A percentile compares a stretch with the other conserved stretches of the same genome.
Evolutionary conservation across 192 early-diverging fungal genomes (phyloP).

Genomic region (Podila epicladia): DNA sequence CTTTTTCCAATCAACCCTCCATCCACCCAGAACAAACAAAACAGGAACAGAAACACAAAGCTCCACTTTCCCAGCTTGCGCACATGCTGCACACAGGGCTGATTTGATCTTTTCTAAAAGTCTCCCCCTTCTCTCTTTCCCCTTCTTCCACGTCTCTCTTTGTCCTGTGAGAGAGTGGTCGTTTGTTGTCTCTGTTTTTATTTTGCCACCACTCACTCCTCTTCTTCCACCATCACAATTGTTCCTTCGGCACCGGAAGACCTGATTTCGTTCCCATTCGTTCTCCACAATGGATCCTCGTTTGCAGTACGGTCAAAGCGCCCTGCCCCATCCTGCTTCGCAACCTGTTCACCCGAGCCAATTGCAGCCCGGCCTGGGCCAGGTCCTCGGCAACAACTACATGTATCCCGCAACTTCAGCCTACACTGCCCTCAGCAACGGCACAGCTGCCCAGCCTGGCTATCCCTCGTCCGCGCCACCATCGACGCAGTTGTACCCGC

Average conservation of each 20-base stretch:
- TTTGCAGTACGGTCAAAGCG: not conserved
- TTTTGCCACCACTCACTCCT: no score
- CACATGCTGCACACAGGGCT: no score
- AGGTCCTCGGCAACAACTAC: not conserved
- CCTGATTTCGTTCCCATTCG: not conserved
- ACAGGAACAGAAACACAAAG: no score
- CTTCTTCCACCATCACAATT: no score
- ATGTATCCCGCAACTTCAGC: not conserved
- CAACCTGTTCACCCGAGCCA: not conserved
- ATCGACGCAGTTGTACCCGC: constrained; percentile 9
- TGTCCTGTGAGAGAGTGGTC: no score
- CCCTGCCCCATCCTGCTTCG: not conserved
- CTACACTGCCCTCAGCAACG: not conserved
- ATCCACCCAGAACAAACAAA: no score
- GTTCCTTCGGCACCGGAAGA: no score
- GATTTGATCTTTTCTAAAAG: no score
- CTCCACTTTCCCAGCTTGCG: no score
- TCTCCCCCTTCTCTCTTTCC: not conserved
- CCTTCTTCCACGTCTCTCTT: not conserved
- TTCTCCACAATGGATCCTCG: not conserved
- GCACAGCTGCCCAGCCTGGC: not conserved
- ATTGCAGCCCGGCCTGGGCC: not conserved
- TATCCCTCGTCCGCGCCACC: constrained; percentile 17
- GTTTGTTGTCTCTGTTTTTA: no score
- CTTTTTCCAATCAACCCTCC: no score